A percentile compares a stretch with the other conserved stretches of the same genome.
Evolutionary conservation across 140 eudicot species (phyloP).

Genomic region (Senecio squalidus): DNA sequence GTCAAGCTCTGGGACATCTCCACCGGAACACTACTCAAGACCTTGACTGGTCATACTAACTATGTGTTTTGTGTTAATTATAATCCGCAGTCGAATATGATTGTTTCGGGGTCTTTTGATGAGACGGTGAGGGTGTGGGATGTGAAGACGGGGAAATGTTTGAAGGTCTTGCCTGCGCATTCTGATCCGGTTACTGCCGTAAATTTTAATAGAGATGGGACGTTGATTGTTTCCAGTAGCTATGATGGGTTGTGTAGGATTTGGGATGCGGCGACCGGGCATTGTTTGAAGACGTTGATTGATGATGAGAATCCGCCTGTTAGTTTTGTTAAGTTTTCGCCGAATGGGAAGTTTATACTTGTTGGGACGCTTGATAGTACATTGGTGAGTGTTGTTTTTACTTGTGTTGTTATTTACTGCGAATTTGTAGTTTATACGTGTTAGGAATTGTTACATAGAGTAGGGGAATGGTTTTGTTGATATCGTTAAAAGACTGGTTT

Average conservation of each 20-base stretch:
- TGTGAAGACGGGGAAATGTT: constrained; percentile 72
- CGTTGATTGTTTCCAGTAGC: constrained; percentile 77
- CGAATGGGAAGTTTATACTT: constrained; percentile 86
- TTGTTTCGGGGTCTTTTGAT: constrained; percentile 86
- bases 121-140: constrained; percentile 99
- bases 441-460: neutral
- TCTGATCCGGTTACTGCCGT: constrained; percentile 94
- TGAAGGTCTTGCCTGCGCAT: constrained; percentile 90
- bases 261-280: constrained; percentile 94
- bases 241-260: constrained; percentile 92
- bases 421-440: neutral
- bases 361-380: constrained; percentile 92
- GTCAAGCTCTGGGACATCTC: constrained; percentile 73
- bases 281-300: constrained; percentile 86
- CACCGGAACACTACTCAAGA: constrained; percentile 54
- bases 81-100: constrained; percentile 75
- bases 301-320: constrained; percentile 97
- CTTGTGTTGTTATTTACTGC: neutral
- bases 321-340: constrained; percentile 81
- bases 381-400: constrained; percentile 46
- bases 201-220: constrained; percentile 67
- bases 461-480: constrained; percentile 9
- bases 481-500: constrained; percentile 1
- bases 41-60: constrained; percentile 81
- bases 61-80: constrained; percentile 70